Percentiles rank a stretch among this genome's conserved stretches.
phyloP scores from a whole-genome alignment of 2,329 filamentous ascomycete species.

The Apiospora saccharicola region DNA sequence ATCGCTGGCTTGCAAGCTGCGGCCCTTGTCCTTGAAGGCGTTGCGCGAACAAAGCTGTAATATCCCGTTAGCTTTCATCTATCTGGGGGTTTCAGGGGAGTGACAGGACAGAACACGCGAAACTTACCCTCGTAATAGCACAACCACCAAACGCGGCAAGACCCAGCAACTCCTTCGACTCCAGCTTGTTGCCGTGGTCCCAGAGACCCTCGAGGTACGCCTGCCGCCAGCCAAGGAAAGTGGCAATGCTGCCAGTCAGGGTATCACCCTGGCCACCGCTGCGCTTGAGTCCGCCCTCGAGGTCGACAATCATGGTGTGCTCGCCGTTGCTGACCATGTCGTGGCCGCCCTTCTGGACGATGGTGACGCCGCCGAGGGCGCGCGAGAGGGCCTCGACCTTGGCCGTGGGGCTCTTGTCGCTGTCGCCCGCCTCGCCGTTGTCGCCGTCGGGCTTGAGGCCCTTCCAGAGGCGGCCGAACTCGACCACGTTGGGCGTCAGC shows the following conservation, averaged over 20 bases:
- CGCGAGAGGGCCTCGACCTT: conserved; percentile 72
- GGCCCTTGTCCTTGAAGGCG: conserved; percentile 85
- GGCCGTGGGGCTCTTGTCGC: conserved; percentile 47
- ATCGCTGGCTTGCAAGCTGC: conserved; percentile 91
- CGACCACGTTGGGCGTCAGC: conserved; percentile 92
- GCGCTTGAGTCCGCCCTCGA: conserved; percentile 84
- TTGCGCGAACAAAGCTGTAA: conserved; percentile 79
- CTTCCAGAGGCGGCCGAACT: conserved; percentile 85
- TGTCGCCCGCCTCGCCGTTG: conserved; percentile 41
- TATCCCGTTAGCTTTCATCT: conserved; percentile 3
- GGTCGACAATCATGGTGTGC: conserved; percentile 77
- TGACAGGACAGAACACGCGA: not conserved
- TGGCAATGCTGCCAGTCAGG: conserved; percentile 87
- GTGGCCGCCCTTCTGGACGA: conserved; percentile 85
- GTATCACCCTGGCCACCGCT: conserved; percentile 97
- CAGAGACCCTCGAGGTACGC: conserved; percentile 87
- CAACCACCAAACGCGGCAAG: conserved; percentile 88
- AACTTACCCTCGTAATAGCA: conserved; percentile 78
- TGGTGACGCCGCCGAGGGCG: conserved; percentile 84
- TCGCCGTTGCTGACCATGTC: conserved; percentile 86
- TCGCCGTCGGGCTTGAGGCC: conserved; percentile 65
- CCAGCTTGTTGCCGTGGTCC: conserved; percentile 63
- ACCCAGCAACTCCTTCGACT: conserved; percentile 69
- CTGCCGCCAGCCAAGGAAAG: conserved; percentile 85
- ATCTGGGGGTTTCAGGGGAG: conserved; percentile 10